Percentiles rank a stretch among this genome's conserved stretches.
These are phyloP conservation scores for Misopates orontium DNA, from an alignment of 257 asterid species.

Conservation along the genomic window DNA sequence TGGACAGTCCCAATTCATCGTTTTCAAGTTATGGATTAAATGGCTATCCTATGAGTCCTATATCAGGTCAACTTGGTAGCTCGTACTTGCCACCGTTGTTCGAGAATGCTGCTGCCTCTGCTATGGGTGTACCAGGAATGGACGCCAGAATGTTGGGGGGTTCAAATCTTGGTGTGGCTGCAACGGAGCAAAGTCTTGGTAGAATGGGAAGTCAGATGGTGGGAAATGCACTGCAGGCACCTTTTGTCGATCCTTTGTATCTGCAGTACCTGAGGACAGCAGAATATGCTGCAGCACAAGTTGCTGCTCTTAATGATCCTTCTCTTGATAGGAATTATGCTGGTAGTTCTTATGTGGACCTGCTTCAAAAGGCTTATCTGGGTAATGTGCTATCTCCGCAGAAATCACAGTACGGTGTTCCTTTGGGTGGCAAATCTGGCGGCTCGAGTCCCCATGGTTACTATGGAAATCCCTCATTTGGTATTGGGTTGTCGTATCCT, in stretches of 20 bases:
- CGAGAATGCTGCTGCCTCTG: constrained; percentile 96
- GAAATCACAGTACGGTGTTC: constrained; percentile 70
- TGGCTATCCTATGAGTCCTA: constrained; percentile 74
- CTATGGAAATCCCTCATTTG: constrained; percentile 65
- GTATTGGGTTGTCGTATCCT: constrained; percentile 79
- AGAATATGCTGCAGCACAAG: constrained; percentile 73
- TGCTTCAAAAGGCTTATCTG: constrained; percentile 81
- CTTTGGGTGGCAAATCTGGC: constrained; percentile 48
- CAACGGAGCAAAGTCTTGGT: constrained; percentile 49
- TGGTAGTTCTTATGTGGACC: constrained; percentile 68
- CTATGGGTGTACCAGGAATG: constrained; percentile 72
- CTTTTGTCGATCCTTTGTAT: constrained; percentile 71
- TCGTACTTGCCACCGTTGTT: constrained; percentile 79
- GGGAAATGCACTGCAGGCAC: constrained; percentile 35
- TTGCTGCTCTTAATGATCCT: constrained; percentile 70
- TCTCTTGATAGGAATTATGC: constrained; percentile 32
- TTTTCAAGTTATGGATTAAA: constrained; percentile 53
- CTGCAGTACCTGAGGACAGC: constrained; percentile 75
- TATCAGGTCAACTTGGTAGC: constrained; percentile 66
- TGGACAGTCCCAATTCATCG: constrained; percentile 78
- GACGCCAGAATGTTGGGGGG: constrained; percentile 76
- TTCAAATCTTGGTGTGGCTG: constrained; percentile 53
- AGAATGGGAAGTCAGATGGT: constrained; percentile 71
- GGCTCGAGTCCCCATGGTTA: constrained; percentile 74
- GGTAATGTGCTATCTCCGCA: constrained; percentile 68